These are phyloP conservation scores for Pseudonectria buxi DNA, from an alignment of 2,329 filamentous ascomycete species.

Conservation along the genomic window DNA sequence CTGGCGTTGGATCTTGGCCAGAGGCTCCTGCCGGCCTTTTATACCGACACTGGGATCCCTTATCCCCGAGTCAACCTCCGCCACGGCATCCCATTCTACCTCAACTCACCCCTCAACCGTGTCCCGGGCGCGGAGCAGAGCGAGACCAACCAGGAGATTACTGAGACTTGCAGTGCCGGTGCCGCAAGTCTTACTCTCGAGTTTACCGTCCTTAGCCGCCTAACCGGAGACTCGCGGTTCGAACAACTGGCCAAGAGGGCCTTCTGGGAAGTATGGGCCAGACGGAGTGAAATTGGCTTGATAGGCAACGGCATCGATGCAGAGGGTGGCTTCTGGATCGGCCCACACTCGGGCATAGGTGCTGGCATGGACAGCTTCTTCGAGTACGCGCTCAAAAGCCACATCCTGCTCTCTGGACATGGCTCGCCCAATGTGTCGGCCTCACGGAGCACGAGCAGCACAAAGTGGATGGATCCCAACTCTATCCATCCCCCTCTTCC, in stretches of 20 bases:
- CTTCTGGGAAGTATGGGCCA: constrained; percentile 95
- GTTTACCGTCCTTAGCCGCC: constrained; percentile 80
- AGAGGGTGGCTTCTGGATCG: constrained; percentile 84
- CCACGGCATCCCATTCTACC: constrained; percentile 85
- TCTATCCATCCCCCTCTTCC: constrained; percentile 53
- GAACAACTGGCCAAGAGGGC: constrained; percentile 84
- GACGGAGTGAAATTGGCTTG: constrained; percentile 76
- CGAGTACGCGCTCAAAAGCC: constrained; percentile 92
- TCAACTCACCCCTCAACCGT: constrained; percentile 72
- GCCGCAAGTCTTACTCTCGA: constrained; percentile 94
- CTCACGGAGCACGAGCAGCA: constrained; percentile 35
- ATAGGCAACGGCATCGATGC: constrained; percentile 90
- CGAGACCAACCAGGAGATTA: constrained; percentile 59
- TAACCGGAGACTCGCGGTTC: constrained; percentile 82
- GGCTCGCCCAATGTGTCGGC: constrained; percentile 44
- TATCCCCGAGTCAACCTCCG: constrained; percentile 92
- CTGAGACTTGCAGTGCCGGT: constrained; percentile 93
- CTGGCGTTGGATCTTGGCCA: constrained; percentile 80
- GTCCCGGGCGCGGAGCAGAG: constrained; percentile 29
- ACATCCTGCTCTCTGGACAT: constrained; percentile 80
- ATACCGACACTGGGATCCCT: constrained; percentile 82
- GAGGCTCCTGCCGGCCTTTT: constrained; percentile 84
- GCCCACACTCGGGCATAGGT: constrained; percentile 84
- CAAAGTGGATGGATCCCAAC: constrained; percentile 56
- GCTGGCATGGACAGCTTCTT: constrained; percentile 98